phyloP scores from a whole-genome alignment of 2,329 filamentous ascomycete species.

The Talaromyces marneffei region DNA sequence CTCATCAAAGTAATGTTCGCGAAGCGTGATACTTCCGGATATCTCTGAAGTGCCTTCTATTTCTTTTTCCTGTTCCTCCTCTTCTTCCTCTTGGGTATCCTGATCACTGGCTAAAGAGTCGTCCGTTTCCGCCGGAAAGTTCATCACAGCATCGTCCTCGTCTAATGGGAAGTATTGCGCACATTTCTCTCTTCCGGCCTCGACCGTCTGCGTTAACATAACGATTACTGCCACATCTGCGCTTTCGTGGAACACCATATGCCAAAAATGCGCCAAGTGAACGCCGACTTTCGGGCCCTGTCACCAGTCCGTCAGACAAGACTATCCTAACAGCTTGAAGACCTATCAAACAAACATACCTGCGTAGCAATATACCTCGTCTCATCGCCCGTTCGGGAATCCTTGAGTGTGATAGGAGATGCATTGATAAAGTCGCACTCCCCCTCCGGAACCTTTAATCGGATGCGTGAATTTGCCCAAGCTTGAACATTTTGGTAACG shows the following conservation, averaged over 20 bases:
- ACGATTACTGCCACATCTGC: slow-evolving; percentile 72
- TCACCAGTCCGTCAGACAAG: not conserved
- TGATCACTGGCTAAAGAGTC: slow-evolving; percentile 22
- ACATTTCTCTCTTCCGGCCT: slow-evolving; percentile 74
- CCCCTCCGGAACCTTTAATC: slow-evolving; percentile 68
- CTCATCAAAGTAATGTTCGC: slow-evolving; percentile 50
- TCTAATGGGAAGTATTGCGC: slow-evolving; percentile 74
- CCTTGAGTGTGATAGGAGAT: slow-evolving; percentile 60
- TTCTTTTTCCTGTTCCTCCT: slow-evolving; percentile 57
- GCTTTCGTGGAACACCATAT: slow-evolving; percentile 87
- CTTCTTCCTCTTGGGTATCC: slow-evolving; percentile 50
- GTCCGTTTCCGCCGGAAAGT: slow-evolving; percentile 32
- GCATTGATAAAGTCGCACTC: slow-evolving; percentile 77
- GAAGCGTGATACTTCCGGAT: slow-evolving; percentile 61
- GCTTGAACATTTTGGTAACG: slow-evolving; percentile 87
- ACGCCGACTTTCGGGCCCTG: slow-evolving; percentile 67
- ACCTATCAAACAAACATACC: slow-evolving; percentile 27
- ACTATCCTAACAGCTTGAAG: slow-evolving; percentile 15
- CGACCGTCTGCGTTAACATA: slow-evolving; percentile 88
- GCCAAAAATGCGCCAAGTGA: slow-evolving; percentile 79
- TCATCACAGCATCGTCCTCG: slow-evolving; percentile 47
- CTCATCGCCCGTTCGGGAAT: slow-evolving; percentile 40
- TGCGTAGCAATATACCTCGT: slow-evolving; percentile 84
- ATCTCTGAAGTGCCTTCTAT: slow-evolving; percentile 57
- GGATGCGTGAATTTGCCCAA: slow-evolving; percentile 79